Evolutionary conservation across 257 asterid species (phyloP), one percentile per base, ranked within the genome.

Genomic region (Primulina huaijiensis): DNA sequence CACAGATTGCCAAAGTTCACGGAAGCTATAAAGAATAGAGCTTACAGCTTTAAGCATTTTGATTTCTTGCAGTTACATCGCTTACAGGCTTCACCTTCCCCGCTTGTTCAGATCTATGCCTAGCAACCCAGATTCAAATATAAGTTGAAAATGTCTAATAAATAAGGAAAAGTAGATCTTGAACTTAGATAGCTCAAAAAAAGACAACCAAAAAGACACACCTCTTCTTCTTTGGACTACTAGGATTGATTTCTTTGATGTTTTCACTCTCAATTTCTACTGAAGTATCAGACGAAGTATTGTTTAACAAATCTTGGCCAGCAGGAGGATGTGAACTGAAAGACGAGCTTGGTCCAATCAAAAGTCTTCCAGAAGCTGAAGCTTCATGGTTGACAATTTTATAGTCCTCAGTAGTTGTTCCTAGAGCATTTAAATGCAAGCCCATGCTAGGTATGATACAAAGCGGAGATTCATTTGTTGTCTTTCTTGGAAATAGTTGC

Each of bases 391-490:
- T 82, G 77, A 77, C 76, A 20, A 76, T 78, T 60, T 80, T 83
- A 56, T 69, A 78, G 68, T 79, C 83, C 63, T 85, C 83, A 33
- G 92, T 75, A 69, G 89, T 79, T 53, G 95, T 17, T 67, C 96
- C 86, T 2, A 89, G 83, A 67, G 92, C 83, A 82, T 94, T 94
- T 61, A 94, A 82, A 78, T 94, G 97, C 88, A 94, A 83, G 65
- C 99, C 99, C 56, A 94, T 88, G 56, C 93, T 89, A 20, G 97
- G 90, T 55, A 94, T 73, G 30, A 77, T 66, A 72, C 80, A 43
- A 16, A 73, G 60, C 11, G 85, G 75, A 70, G 92, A 75, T 67
- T 79, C 86, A 70, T 78, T 81, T 55, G 27, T 79, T 21, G 62
- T 62, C 71, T 74, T 78, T 25, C 57, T 38, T n/a, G 64, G 74